Evolutionary conservation across 495 filamentous ascomycete species (phyloP), one percentile per base, ranked within the genome.

Genomic region (Neurospora sp.): DNA sequence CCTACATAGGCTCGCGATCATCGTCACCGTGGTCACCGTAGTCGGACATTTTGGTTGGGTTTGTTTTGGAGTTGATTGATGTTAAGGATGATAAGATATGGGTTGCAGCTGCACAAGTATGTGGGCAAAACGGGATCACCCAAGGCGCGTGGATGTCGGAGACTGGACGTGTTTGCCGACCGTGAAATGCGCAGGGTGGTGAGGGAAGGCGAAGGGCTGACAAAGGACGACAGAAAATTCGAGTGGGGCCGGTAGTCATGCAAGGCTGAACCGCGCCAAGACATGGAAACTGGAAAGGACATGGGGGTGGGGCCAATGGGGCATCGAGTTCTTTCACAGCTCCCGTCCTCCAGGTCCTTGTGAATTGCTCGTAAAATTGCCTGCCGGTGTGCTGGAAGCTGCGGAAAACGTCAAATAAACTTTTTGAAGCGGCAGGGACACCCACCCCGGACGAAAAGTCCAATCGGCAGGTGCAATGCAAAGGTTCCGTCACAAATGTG

Each of bases 1-100:
- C 84, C 76, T 77, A 85, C 83, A 78, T 70, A 69, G 72, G 78
- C 73, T 79, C 82, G 71, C 73, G 81, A 76, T 82, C 88, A 72
- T 90, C 90, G 75, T 88, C 88, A 75, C 86, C 90, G 77, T 92
- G 88, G 73, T 90, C 91, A 71, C 90, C 94, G 83, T 90, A 93
- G 84, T 97, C 94, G 80, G 93, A 96, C 94, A 97, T 97, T 41
- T 75, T 88, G 44, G 20, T 62, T 48, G 31, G 1, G 44, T 20
- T 66, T 66, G 54, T 37, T 35, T 4, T 8, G 27, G 3, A 66
- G 27, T 59, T 59, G 27, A 66, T 35, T 18, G 54, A 18, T 0
- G 54, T 8, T 66, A 35, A 9, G 5, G 5, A 35, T 35, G 11
- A 18, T 18, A 35, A 18, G 27, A 35, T 66, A 37, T 10, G 14